Conservation (phyloP, 805 yeast genomes). For the Teunomyces panamensis region DNA sequence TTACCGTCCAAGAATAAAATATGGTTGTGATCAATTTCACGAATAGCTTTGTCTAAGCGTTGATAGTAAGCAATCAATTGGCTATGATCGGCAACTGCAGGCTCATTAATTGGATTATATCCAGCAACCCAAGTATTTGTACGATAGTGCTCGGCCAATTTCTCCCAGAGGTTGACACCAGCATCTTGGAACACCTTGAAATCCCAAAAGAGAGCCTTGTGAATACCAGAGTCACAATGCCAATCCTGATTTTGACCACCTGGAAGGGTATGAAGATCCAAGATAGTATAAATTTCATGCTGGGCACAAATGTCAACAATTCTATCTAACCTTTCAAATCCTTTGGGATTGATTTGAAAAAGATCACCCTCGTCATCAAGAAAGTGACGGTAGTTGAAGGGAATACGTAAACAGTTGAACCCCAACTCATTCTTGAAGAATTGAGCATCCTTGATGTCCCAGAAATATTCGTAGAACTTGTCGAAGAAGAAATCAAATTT, state of each 20-base stretch:
- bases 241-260: conserved; percentile 58
- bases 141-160: conserved; percentile 44
- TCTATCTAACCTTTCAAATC: conserved; percentile 44
- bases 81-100: conserved; percentile 43
- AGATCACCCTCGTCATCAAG: conserved; percentile 45
- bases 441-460: conserved; percentile 50
- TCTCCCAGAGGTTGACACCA: conserved; percentile 43
- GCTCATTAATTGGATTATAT: conserved; percentile 54
- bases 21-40: conserved; percentile 47
- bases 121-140: conserved; percentile 52
- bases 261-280: conserved; percentile 49
- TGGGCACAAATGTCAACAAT: conserved; percentile 43
- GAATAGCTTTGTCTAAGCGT: conserved; percentile 36
- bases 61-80: conserved; percentile 40
- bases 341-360: conserved; percentile 40
- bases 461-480: conserved; percentile 51
- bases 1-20: conserved; percentile 50
- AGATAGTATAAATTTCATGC: conserved; percentile 46
- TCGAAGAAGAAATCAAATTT: conserved; percentile 49
- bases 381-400: conserved; percentile 52
- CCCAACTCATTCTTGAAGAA: conserved; percentile 39
- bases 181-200: conserved; percentile 48
- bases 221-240: conserved; percentile 49
- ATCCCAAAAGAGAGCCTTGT: conserved; percentile 49
- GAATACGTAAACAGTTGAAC: conserved; percentile 48